These are phyloP conservation scores for Astrothelium subdiscretum DNA, from an alignment of 495 filamentous ascomycete species.

Conservation along the genomic window DNA sequence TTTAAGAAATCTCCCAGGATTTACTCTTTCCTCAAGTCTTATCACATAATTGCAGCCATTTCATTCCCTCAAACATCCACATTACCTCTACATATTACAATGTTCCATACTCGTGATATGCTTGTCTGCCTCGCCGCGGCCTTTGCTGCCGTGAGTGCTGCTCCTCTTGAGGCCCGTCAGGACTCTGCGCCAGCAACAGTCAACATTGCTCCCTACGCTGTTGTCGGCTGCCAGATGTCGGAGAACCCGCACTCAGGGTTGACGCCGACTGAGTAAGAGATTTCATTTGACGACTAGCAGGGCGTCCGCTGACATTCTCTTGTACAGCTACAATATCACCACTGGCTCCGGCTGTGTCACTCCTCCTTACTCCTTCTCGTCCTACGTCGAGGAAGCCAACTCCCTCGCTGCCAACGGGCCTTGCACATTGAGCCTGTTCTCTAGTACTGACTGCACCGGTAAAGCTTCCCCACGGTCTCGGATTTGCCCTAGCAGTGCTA, in stretches of 20 bases:
- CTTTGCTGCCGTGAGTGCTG: constrained; percentile 1
- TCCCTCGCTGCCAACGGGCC: not conserved
- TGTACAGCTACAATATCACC: constrained; percentile 1
- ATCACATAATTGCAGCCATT: not conserved
- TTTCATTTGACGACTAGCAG: not conserved
- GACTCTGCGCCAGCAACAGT: constrained; percentile 2
- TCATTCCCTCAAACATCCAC: not conserved
- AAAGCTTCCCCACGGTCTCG: not conserved
- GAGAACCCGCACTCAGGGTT: constrained; percentile 1
- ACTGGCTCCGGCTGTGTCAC: not conserved
- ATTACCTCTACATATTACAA: not conserved
- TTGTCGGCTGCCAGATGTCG: constrained; percentile 1
- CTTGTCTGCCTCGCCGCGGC: not conserved
- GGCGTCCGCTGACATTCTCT: not conserved
- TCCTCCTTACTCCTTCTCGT: not conserved
- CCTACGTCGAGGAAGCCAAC: constrained; percentile 1
- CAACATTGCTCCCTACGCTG: constrained; percentile 1
- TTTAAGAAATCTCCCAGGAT: not conserved
- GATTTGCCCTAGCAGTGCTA: not conserved
- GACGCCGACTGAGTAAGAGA: not conserved
- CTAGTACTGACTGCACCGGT: not conserved
- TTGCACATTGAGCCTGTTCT: not conserved
- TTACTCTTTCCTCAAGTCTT: not conserved
- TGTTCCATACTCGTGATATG: not conserved
- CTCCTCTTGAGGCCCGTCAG: not conserved